Conservation (phyloP, 1,139 yeast genomes). For the Saccharomyces hybrid region DNA sequence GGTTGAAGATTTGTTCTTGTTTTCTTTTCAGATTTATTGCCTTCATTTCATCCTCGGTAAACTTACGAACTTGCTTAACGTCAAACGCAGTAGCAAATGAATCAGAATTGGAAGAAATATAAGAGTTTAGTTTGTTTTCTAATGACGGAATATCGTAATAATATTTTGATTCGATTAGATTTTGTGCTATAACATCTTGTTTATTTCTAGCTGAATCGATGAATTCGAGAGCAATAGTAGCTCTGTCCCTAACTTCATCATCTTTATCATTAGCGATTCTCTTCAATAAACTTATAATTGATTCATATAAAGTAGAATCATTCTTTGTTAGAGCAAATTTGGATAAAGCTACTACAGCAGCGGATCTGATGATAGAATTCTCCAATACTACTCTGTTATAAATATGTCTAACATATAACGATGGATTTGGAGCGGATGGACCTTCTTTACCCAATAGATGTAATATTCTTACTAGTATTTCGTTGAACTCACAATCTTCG, state of each 20-base stretch:
- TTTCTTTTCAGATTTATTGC: constrained; percentile 41
- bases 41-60: constrained; percentile 47
- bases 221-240: constrained; percentile 73
- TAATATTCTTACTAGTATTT: constrained; percentile 81
- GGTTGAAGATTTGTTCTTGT: constrained; percentile 33
- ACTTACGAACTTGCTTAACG: constrained; percentile 47
- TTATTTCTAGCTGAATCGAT: constrained; percentile 42
- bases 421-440: constrained; percentile 78
- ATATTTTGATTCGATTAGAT: constrained; percentile 58
- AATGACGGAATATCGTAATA: constrained; percentile 67
- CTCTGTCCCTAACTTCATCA: constrained; percentile 98
- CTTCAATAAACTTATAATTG: constrained; percentile 65
- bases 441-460: constrained; percentile 93
- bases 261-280: constrained; percentile 80
- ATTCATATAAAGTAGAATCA: constrained; percentile 57
- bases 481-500: constrained; percentile 96
- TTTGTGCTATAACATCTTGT: constrained; percentile 32
- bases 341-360: constrained; percentile 87
- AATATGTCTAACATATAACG: constrained; percentile 88
- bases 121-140: constrained; percentile 68
- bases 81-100: constrained; percentile 64
- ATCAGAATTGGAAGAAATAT: constrained; percentile 56
- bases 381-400: constrained; percentile 94
- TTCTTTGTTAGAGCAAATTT: constrained; percentile 76
- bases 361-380: constrained; percentile 88